Conservation (phyloP, 208 protist genomes). For the Perkinsela sp. region DNA sequence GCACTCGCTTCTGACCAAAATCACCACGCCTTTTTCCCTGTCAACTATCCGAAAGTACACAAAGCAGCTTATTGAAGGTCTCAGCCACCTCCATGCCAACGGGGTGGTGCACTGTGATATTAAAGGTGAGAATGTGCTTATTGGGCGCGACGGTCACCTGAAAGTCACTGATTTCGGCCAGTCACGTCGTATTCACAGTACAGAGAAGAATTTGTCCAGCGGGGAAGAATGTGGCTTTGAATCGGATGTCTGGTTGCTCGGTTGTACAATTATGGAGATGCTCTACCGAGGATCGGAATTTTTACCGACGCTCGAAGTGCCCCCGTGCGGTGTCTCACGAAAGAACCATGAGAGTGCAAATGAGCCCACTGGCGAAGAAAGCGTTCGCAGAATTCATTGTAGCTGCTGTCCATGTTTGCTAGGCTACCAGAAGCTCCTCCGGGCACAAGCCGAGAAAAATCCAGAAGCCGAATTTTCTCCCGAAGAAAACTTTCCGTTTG, state of each 20-base stretch:
- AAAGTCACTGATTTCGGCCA: slow-evolving; percentile 68
- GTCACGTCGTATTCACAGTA: slow-evolving; percentile 11
- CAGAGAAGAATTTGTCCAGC: neutral
- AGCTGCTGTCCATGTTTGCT: neutral
- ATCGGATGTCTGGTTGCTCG: neutral
- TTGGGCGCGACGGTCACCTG: slow-evolving; percentile 46
- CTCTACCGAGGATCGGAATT: neutral
- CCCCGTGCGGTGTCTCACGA: neutral
- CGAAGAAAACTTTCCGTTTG: neutral
- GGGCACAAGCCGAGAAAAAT: neutral
- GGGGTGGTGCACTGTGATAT: slow-evolving; percentile 68
- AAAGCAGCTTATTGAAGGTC: slow-evolving; percentile 58
- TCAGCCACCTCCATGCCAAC: slow-evolving; percentile 58
- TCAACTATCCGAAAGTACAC: slow-evolving; percentile 12
- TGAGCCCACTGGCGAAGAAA: neutral
- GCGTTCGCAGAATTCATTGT: neutral
- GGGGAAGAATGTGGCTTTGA: neutral
- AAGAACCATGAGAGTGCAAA: neutral
- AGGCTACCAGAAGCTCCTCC: neutral
- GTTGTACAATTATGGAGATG: neutral
- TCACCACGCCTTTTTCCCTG: neutral
- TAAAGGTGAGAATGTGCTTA: slow-evolving; percentile 63
- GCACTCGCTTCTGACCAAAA: neutral
- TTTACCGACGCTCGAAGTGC: neutral
- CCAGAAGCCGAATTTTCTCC: neutral